Percentiles rank a stretch among this genome's conserved stretches.
phyloP scores from a whole-genome alignment of 2,329 filamentous ascomycete species.

The Arthrobotrys musiformis region DNA sequence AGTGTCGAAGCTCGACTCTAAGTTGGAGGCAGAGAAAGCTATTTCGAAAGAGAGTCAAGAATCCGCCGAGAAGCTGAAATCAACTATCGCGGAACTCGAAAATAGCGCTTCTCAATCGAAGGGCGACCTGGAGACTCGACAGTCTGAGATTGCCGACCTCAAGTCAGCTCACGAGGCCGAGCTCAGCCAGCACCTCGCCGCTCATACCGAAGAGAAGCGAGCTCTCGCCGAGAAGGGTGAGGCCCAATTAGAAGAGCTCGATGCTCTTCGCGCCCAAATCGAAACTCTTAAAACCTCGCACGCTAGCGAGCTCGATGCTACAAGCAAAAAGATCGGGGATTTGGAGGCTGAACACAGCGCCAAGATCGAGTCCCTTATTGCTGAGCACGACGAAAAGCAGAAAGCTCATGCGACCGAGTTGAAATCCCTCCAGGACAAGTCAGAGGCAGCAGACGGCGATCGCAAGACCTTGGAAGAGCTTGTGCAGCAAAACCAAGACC shows the following conservation, averaged over 20 bases:
- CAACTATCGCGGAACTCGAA: conserved; percentile 35
- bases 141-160: conserved; percentile 31
- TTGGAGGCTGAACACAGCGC: conserved; percentile 30
- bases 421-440: conserved; percentile 37
- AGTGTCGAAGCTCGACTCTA: conserved; percentile 25
- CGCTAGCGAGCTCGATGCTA: conserved; percentile 9
- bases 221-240: conserved; percentile 40
- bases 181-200: conserved; percentile 31
- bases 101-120: conserved; percentile 45
- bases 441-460: conserved; percentile 23
- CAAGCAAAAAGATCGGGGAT: conserved; percentile 20
- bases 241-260: conserved; percentile 32
- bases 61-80: conserved; percentile 26
- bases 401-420: conserved; percentile 30
- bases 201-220: conserved; percentile 45
- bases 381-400: conserved; percentile 39
- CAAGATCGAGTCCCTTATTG: conserved; percentile 30
- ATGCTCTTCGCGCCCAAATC: conserved; percentile 19
- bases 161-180: conserved; percentile 47
- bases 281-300: conserved; percentile 30
- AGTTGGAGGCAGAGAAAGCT: conserved; percentile 44
- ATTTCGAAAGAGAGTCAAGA: conserved; percentile 30
- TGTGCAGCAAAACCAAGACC: conserved; percentile 36
- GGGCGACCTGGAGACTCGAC: conserved; percentile 41
- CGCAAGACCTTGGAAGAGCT: conserved; percentile 39